Evolutionary conservation across 352 stramenopile species (phyloP), one percentile per base, ranked within the genome.

Genomic region (Phytophthora syringae): DNA sequence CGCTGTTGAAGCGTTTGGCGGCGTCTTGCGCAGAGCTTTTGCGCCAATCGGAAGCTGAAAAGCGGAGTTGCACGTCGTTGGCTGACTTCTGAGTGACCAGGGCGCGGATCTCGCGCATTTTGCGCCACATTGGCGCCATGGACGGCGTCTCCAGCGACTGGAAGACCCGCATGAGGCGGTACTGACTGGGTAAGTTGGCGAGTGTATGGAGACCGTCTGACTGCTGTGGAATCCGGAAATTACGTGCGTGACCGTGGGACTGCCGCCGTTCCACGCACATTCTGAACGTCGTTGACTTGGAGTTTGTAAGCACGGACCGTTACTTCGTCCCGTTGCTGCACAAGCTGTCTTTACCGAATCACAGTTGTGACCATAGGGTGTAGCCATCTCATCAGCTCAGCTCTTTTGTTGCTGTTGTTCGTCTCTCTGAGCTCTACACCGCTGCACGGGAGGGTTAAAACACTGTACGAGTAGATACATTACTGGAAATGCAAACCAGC

Each of bases 71-170:
- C 21, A 47, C 20, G 37, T 62, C 60, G 21, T 64, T 52, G 7
- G 60, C 20, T 3, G 56, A 50, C n/a, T 64, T 21, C 43, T 67
- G 72, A 16, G 67, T 64, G 39, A 73, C 64, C 32, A 77, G 32
- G 11, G 70, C 49, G 51, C 71, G 70, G 20, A 82, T 66, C 45
- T 82, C 64, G 30, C 62, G 65, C 54, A 85, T 60, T 44, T 77
- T 75, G 15, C 63, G 57, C 76, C 76, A 85, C 71, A 80, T 68
- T 2, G 74, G 73, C 16, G 57, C 63, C 59, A 82, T 73, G 15
- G 73, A 76, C 40, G 73, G 58, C 44, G 49, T 64, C 50, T 72
- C 52, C 28, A 76, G 24, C 21, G 42, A 43, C 52, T 42, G 51
- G 39, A 75, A 72, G 25, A 75, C 60, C 34, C 55, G 49, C 65